Evolutionary conservation across 2,329 filamentous ascomycete genomes (phyloP).

Genomic region (Fusarium hostae): DNA sequence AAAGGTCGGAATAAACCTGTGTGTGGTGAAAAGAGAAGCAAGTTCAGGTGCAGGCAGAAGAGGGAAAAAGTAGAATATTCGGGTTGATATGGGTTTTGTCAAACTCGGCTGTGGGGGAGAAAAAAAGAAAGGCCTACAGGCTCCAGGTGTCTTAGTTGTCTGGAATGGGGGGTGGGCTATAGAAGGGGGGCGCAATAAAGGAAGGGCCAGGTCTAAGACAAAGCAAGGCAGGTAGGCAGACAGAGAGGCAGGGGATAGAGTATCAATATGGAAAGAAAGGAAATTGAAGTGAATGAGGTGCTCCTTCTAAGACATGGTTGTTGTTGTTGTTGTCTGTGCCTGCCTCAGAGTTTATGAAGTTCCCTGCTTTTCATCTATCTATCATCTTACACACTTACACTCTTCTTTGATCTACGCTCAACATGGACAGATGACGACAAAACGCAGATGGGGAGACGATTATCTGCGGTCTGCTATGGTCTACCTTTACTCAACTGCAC

Average conservation of each 20-base stretch:
- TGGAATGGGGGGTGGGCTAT: slow-evolving; percentile 40
- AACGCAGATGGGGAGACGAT: slow-evolving; percentile 15
- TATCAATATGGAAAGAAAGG: slow-evolving; percentile 15
- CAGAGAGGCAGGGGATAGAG: slow-evolving; percentile 19
- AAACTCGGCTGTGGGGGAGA: slow-evolving; percentile 47
- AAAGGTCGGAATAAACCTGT: slow-evolving; percentile 35
- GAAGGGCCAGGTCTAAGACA: slow-evolving; percentile 33
- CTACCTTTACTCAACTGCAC: background rate
- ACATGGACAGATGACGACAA: slow-evolving; percentile 28
- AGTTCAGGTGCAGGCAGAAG: slow-evolving; percentile 36
- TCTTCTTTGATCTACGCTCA: slow-evolving; percentile 1
- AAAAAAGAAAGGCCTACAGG: slow-evolving; percentile 34
- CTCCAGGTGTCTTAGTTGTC: slow-evolving; percentile 25
- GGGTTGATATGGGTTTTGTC: slow-evolving; percentile 46
- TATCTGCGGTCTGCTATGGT: background rate
- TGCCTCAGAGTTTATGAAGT: slow-evolving; percentile 10
- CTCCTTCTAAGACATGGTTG: slow-evolving; percentile 17
- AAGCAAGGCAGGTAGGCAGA: slow-evolving; percentile 31
- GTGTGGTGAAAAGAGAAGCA: slow-evolving; percentile 41
- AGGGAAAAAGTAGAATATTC: slow-evolving; percentile 44
- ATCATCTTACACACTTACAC: slow-evolving; percentile 1
- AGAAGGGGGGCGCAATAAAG: slow-evolving; percentile 29
- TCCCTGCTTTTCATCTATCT: background rate
- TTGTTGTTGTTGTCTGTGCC: slow-evolving; percentile 16
- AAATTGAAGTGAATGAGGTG: slow-evolving; percentile 32